Conservation (phyloP, 306 rosid genomes). For the Pyrus communis region DNA sequence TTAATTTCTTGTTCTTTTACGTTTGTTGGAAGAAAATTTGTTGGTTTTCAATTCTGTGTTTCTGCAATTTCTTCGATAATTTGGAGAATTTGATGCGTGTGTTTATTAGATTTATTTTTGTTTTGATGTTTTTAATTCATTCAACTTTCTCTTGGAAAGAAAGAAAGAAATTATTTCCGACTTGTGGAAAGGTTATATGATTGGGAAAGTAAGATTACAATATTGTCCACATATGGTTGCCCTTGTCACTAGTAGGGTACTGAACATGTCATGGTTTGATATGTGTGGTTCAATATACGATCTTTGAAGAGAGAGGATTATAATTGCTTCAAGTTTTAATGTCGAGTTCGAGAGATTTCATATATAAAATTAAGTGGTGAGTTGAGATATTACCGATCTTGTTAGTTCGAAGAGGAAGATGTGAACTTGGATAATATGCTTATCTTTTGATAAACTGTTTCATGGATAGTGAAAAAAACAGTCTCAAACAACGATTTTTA, state of each 20-base stretch:
- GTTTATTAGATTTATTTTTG: neutral
- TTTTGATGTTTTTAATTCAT: neutral
- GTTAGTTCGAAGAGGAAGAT: neutral
- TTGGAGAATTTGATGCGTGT: neutral
- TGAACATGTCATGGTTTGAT: neutral
- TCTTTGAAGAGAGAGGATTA: neutral
- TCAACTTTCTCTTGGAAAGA: neutral
- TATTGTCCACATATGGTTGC: neutral
- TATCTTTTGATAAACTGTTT: neutral
- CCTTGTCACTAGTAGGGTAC: neutral
- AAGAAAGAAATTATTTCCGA: neutral
- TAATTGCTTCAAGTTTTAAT: neutral
- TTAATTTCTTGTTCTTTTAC: neutral
- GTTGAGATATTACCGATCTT: neutral
- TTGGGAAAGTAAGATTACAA: neutral
- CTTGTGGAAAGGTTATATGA: neutral
- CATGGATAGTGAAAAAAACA: neutral
- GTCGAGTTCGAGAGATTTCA: neutral
- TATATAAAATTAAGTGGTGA: neutral
- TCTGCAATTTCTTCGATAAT: neutral
- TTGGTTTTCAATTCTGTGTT: neutral
- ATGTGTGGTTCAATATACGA: neutral
- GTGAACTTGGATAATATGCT: neutral
- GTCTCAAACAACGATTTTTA: neutral
- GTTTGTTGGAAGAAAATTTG: neutral